Evolutionary conservation across 1,284 basidiomycete species (phyloP), one percentile per base, ranked within the genome.

Genomic region (Rhodotorula sp.): DNA sequence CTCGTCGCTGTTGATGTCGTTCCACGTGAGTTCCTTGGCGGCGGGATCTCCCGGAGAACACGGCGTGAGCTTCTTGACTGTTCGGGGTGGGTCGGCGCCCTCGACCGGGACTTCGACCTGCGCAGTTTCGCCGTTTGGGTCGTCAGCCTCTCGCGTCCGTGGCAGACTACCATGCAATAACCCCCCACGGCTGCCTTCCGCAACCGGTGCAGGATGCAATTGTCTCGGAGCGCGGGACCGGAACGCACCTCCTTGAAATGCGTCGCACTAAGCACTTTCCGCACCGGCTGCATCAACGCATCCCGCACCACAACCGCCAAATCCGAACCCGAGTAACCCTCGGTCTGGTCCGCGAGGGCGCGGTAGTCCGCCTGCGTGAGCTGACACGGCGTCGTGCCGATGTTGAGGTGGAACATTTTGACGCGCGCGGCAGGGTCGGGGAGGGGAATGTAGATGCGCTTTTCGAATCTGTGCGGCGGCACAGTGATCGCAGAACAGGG

Each of bases 201-300:
- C 18, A 20, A 18, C 7, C 20, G 49, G 14, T 49, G 49, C 18
- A 51, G 14, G 49, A 34, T 20, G 26, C 46, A 10, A 58, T 4
- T 34, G 34, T 34, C 34, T 34, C 34, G 34, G 34, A 34, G 34
- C 34, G 34, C 34, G 34, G 34, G 34, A 34, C 34, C 34, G 34
- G 10, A 39, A 77, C 82, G 71, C 57, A 86, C 83, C 79, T 84
- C 81, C 72, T 94, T 95, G 85, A 99, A 99, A 82, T 99, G 96
- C 3, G 95, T 97, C 1, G 97, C 94, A 39, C 90, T 89, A 58
- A 98, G 87, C 57, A 99, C 93, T 81, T 98, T 99, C 68, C 97
- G 89, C 31, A 99, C 93, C 1, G 97, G 96, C 81, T 99, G 95
- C 96, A 99, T 99, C 70, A 99, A 86, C 1, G 96, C 96, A 79